Percentiles rank a stretch among this genome's conserved stretches.
Conservation (phyloP, 306 rosid species). For the Lathyrus tuberosus region DNA sequence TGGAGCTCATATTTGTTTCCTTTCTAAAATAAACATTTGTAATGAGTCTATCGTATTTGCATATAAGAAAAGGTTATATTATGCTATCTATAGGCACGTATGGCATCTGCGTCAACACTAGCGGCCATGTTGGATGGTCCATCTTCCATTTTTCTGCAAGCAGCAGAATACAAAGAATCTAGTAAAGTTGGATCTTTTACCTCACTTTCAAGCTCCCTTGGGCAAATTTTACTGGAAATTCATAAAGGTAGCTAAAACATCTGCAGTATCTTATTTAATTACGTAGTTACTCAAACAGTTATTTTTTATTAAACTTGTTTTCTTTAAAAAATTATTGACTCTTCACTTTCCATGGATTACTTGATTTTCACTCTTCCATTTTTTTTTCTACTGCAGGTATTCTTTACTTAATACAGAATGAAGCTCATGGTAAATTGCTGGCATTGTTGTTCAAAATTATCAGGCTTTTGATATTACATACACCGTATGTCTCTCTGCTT, state of each 20-base stretch:
- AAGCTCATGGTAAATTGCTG: slow-evolving; percentile 75
- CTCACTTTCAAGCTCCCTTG: slow-evolving; percentile 90
- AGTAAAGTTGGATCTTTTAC: slow-evolving; percentile 85
- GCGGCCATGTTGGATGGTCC: slow-evolving; percentile 81
- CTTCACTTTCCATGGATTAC: slow-evolving; percentile 22
- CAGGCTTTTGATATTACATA: slow-evolving; percentile 74
- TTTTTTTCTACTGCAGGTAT: slow-evolving; percentile 58
- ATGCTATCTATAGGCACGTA: slow-evolving; percentile 61
- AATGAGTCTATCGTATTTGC: slow-evolving; percentile 2
- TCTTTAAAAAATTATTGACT: not conserved
- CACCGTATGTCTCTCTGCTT: slow-evolving; percentile 67
- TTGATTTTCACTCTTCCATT: not conserved
- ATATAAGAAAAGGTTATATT: slow-evolving; percentile 40
- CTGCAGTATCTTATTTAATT: slow-evolving; percentile 23
- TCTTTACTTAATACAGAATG: slow-evolving; percentile 68
- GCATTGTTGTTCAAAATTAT: slow-evolving; percentile 83
- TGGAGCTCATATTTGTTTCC: not conserved
- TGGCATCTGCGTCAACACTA: slow-evolving; percentile 76
- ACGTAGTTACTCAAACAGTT: slow-evolving; percentile 1
- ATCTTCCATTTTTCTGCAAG: slow-evolving; percentile 79
- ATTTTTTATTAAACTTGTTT: not conserved
- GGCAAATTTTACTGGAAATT: slow-evolving; percentile 86
- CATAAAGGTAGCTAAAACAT: slow-evolving; percentile 65
- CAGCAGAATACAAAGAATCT: slow-evolving; percentile 83
- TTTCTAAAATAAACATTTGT: not conserved